A percentile compares a stretch with the other conserved stretches of the same genome.
Conservation (phyloP, 129 eudicot species). For the Flaveria brownii region DNA sequence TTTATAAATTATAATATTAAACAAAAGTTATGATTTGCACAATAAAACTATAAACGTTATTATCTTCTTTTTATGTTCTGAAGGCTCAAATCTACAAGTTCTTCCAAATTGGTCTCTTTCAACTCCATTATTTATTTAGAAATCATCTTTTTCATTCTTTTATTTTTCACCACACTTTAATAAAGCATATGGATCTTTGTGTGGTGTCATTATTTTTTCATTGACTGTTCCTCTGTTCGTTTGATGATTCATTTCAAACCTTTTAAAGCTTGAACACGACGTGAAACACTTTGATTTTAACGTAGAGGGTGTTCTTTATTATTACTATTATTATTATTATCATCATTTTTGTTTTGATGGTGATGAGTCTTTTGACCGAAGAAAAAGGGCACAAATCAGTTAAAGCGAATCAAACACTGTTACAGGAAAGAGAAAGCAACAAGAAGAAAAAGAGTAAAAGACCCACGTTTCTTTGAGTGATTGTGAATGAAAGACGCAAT, state of each 20-base stretch:
- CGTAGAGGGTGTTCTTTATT: slow-evolving; percentile 3
- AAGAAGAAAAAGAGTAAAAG: neutral
- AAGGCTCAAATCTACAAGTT: slow-evolving; percentile 15
- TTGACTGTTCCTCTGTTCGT: slow-evolving; percentile 45
- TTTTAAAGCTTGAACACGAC: slow-evolving; percentile 48
- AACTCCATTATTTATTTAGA: slow-evolving; percentile 20
- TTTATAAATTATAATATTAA: too few species aligned
- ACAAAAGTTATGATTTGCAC: too few species aligned
- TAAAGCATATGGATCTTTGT: slow-evolving; percentile 40
- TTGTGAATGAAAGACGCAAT: slow-evolving; percentile 9
- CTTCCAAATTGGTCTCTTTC: slow-evolving; percentile 29
- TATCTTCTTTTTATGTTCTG: neutral
- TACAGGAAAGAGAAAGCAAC: slow-evolving; percentile 19
- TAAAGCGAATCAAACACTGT: slow-evolving; percentile 37
- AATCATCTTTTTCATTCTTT: slow-evolving; percentile 32
- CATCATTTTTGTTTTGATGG: slow-evolving; percentile 32
- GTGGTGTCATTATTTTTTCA: slow-evolving; percentile 34
- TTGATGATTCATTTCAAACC: slow-evolving; percentile 43
- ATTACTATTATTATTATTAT: slow-evolving; percentile 9
- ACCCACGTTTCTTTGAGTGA: too few species aligned
- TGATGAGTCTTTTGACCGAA: slow-evolving; percentile 58
- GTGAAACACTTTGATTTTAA: slow-evolving; percentile 42
- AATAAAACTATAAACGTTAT: too few species aligned
- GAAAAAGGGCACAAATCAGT: slow-evolving; percentile 33
- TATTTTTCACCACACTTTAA: slow-evolving; percentile 26